These are phyloP conservation scores for Podaxis carcinomalis DNA, from an alignment of 768 basidiomycete species.

Conservation along the genomic window DNA sequence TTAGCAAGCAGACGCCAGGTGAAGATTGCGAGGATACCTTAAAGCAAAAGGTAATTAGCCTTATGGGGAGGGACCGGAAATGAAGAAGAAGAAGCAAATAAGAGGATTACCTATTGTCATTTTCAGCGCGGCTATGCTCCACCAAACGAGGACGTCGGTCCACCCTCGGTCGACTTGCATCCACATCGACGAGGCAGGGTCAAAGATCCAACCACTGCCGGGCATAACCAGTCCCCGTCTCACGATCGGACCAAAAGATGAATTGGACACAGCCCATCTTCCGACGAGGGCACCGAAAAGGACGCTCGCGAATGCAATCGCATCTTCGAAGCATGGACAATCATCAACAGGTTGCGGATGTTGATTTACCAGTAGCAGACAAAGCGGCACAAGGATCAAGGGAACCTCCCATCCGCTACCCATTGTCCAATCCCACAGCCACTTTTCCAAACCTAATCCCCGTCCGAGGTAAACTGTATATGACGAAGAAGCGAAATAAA, in stretches of 20 bases:
- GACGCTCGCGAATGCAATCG: constrained; percentile 88
- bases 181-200: constrained; percentile 25
- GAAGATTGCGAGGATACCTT: constrained; percentile 78
- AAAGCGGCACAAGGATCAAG: constrained; percentile 53
- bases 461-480: constrained; percentile 30
- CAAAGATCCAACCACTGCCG: constrained; percentile 44
- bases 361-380: constrained; percentile 73
- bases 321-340: constrained; percentile 97
- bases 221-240: constrained; percentile 43
- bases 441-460: constrained; percentile 32
- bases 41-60: background rate
- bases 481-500: constrained; percentile 4
- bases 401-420: constrained; percentile 54
- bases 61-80: background rate
- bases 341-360: constrained; percentile 95
- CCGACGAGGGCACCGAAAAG: constrained; percentile 69
- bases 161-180: constrained; percentile 30
- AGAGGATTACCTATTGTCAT: constrained; percentile 36
- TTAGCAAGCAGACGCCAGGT: constrained; percentile 88
- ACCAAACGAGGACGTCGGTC: constrained; percentile 41
- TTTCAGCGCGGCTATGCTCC: constrained; percentile 41
- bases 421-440: constrained; percentile 31
- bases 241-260: constrained; percentile 30
- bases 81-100: background rate
- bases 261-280: constrained; percentile 55